Percentiles rank a stretch among this genome's conserved stretches.
These are phyloP conservation scores for Trichoderma brevicompactum DNA, from an alignment of 2,329 filamentous ascomycete species.

Conservation along the genomic window DNA sequence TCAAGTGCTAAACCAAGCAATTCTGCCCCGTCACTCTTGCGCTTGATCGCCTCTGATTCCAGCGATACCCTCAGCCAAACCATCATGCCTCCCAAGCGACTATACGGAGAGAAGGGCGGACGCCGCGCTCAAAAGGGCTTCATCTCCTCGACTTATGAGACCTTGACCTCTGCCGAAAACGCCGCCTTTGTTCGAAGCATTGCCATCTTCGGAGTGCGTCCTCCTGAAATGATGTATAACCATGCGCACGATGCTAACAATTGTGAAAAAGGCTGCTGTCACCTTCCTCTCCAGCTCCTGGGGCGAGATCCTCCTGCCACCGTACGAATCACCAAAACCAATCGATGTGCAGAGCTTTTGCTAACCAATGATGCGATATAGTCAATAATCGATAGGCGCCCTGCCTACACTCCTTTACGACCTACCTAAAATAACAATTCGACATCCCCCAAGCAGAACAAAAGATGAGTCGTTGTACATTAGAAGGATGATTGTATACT, in stretches of 20 bases:
- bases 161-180: conserved; percentile 69
- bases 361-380: conserved; percentile 4
- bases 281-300: conserved; percentile 70
- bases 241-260: conserved; percentile 20
- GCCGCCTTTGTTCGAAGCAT: conserved; percentile 70
- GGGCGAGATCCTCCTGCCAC: conserved; percentile 69
- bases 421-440: background rate
- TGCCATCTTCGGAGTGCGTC: conserved; percentile 68
- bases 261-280: conserved; percentile 59
- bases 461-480: conserved; percentile 24
- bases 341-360: background rate
- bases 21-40: conserved; percentile 1
- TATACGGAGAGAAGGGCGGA: conserved; percentile 54
- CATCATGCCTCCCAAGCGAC: conserved; percentile 67
- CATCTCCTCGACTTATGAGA: conserved; percentile 62
- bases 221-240: conserved; percentile 10
- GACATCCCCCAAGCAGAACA: background rate
- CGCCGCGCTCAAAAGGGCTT: conserved; percentile 54
- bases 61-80: background rate
- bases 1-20: conserved; percentile 20
- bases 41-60: background rate
- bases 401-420: background rate
- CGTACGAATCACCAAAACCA: conserved; percentile 48
- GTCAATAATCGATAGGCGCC: conserved; percentile 18
- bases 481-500: conserved; percentile 37